Evolutionary conservation across 2,329 filamentous ascomycete species (phyloP).

Genomic region (Fusarium mundagurra): DNA sequence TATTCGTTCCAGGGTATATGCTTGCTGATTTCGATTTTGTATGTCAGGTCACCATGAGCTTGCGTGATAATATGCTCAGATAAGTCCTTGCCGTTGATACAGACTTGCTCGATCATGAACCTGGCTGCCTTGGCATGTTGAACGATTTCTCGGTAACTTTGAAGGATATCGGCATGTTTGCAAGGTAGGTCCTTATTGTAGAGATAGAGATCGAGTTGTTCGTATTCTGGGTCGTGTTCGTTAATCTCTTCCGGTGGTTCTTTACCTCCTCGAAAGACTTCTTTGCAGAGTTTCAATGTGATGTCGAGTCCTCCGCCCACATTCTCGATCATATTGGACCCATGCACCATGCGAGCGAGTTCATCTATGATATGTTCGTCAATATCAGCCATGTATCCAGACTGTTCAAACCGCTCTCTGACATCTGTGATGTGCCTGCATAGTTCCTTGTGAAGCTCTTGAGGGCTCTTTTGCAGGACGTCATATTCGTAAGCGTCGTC

Average conservation of each 20-base stretch:
- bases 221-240: neutral
- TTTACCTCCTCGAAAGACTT: neutral
- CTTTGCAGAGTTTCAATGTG: neutral
- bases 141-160: slow-evolving; percentile 9
- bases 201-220: neutral
- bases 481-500: neutral
- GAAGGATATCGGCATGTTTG: neutral
- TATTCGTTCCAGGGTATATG: slow-evolving; percentile 14
- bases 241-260: neutral
- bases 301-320: neutral
- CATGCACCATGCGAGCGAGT: slow-evolving; percentile 1
- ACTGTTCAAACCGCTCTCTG: neutral
- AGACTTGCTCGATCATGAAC: slow-evolving; percentile 27
- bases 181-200: neutral
- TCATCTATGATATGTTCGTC: neutral
- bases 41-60: slow-evolving; percentile 37
- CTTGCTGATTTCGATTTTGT: neutral
- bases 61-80: slow-evolving; percentile 37
- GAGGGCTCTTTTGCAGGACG: neutral
- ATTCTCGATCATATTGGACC: slow-evolving; percentile 21
- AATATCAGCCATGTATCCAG: neutral
- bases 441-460: neutral
- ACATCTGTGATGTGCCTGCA: neutral
- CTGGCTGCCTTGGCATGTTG: slow-evolving; percentile 25
- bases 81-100: slow-evolving; percentile 1